Conservation (phyloP, 768 basidiomycete genomes). For the Crassisporium funariophilum region DNA sequence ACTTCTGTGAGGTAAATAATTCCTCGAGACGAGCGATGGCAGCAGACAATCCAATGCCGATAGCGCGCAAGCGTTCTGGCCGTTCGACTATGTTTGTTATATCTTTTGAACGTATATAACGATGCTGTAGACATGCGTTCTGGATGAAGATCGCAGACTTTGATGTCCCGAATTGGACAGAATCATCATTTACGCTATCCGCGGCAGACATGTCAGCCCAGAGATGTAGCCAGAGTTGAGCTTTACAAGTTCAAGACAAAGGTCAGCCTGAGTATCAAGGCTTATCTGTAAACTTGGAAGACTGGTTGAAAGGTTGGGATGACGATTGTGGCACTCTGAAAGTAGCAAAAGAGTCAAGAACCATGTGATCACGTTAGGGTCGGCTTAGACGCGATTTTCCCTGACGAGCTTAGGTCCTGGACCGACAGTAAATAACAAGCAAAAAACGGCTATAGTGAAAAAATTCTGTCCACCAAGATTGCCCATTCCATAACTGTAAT, state of each 20-base stretch:
- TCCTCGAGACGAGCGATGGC: conserved; percentile 74
- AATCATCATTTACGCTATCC: background rate
- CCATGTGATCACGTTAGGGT: background rate
- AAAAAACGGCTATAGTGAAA: too few species aligned
- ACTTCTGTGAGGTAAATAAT: conserved; percentile 7
- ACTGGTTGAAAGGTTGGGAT: too few species aligned
- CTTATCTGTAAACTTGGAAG: too few species aligned
- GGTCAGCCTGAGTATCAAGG: too few species aligned
- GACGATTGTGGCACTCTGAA: too few species aligned
- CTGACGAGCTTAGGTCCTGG: too few species aligned
- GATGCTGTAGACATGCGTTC: conserved; percentile 72
- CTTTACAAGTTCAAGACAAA: too few species aligned
- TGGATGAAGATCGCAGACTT: conserved; percentile 54
- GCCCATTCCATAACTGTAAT: conserved; percentile 81
- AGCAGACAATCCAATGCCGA: conserved; percentile 80
- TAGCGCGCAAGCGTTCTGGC: conserved; percentile 85
- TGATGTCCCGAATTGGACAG: too few species aligned
- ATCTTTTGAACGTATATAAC: conserved; percentile 77
- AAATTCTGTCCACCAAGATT: conserved; percentile 68
- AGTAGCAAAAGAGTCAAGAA: too few species aligned
- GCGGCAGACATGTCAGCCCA: background rate
- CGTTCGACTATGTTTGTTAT: conserved; percentile 83
- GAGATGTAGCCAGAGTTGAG: background rate
- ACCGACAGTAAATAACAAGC: too few species aligned
- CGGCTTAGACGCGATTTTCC: background rate